A percentile compares a stretch with the other conserved stretches of the same genome.
Conservation (phyloP, 2,329 filamentous ascomycete species). For the Byssothecium circinans region DNA sequence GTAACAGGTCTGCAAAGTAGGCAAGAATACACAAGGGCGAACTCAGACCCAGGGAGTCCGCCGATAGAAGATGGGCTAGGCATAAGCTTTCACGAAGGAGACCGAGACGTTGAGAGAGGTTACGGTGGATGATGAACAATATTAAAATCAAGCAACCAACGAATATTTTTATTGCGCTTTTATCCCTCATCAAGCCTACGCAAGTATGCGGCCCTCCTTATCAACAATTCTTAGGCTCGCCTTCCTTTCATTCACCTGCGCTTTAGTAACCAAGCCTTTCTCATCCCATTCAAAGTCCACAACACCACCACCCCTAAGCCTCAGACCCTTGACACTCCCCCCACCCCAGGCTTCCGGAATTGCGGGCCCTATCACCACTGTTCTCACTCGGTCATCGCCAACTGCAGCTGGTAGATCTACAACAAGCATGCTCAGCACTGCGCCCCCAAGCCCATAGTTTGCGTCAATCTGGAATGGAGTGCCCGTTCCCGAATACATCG, state of each 20-base stretch:
- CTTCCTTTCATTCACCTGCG: neutral
- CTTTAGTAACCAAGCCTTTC: constrained; percentile 35
- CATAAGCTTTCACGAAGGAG: neutral
- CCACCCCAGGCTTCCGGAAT: constrained; percentile 50
- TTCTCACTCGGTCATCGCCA: constrained; percentile 21
- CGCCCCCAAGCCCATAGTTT: constrained; percentile 61
- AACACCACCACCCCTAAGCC: constrained; percentile 48
- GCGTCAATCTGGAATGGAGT: constrained; percentile 62
- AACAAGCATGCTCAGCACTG: constrained; percentile 55
- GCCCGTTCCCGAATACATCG: constrained; percentile 53
- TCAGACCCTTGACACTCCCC: constrained; percentile 50
- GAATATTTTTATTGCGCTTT: neutral
- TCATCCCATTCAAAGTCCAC: constrained; percentile 52
- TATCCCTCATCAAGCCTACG: neutral
- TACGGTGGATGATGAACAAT: neutral
- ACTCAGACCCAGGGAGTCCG: neutral
- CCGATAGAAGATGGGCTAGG: neutral
- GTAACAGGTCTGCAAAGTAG: neutral
- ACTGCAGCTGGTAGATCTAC: constrained; percentile 49
- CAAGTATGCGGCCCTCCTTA: constrained; percentile 9
- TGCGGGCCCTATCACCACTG: constrained; percentile 52
- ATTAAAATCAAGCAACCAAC: neutral
- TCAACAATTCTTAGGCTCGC: constrained; percentile 15
- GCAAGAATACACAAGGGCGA: neutral
- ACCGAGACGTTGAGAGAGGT: neutral